These are phyloP conservation scores for Cercospora zeae-maydis DNA, from an alignment of 2,329 filamentous ascomycete species.

Conservation along the genomic window DNA sequence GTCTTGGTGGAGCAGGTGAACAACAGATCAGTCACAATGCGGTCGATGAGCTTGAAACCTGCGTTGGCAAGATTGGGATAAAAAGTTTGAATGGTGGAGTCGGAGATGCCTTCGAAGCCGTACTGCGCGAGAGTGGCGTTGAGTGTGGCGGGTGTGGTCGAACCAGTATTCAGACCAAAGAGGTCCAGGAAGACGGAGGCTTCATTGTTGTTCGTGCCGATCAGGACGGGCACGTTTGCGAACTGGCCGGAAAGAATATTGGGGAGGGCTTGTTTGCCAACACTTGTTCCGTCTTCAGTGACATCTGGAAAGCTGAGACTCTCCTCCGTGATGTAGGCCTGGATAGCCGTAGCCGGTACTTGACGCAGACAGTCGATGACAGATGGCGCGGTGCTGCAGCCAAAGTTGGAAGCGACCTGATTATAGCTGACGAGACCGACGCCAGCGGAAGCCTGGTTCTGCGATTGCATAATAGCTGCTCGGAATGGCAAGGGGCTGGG, in stretches of 20 bases:
- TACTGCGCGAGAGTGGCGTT: conserved; percentile 19
- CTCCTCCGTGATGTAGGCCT: conserved; percentile 12
- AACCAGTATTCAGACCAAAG: conserved; percentile 20
- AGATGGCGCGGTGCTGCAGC: conserved; percentile 9
- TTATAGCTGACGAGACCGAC: conserved; percentile 14
- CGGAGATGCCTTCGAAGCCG: conserved; percentile 9
- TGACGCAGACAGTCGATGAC: conserved; percentile 15
- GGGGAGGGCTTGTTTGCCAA: conserved; percentile 14
- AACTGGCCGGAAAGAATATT: conserved; percentile 16
- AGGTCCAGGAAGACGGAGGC: conserved; percentile 25
- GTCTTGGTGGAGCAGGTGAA: conserved; percentile 31
- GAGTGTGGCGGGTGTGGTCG: conserved; percentile 4
- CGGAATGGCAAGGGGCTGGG: conserved; percentile 22
- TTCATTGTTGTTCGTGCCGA: conserved; percentile 32
- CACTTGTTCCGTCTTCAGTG: conserved; percentile 15
- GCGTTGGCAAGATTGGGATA: conserved; percentile 1
- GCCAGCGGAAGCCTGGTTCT: conserved; percentile 6
- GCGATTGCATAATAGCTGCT: conserved; percentile 24
- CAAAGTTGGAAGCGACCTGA: conserved; percentile 18
- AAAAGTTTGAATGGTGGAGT: background rate
- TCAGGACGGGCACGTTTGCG: conserved; percentile 25
- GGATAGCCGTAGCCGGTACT: conserved; percentile 14
- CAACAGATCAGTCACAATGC: conserved; percentile 15
- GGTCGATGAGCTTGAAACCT: background rate
- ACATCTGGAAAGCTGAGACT: conserved; percentile 26